Base-by-base conservation (phyloP, 2,329 filamentous ascomycete species). In the Geoglossum cookeanum region DNA sequence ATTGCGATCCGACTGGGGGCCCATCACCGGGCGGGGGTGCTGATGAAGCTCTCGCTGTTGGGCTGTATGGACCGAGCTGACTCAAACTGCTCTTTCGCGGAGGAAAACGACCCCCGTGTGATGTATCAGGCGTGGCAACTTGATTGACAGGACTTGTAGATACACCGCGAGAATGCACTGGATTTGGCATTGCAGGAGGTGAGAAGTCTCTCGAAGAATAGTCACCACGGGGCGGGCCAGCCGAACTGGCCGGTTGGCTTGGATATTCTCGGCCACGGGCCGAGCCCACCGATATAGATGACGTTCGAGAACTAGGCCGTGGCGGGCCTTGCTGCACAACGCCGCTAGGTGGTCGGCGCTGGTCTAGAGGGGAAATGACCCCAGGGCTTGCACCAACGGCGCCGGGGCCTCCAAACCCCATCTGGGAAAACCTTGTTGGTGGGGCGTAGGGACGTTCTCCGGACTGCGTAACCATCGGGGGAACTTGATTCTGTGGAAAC, bases 51-150 rank as follows among this genome's bases (percentile, higher is more conserved):
- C 32, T 44, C 22, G 22, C 22, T 22, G 22, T 22, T 29, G 52
- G 22, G 11, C 15, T 13, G 15, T 9, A 27, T n/a, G 65, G 62
- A 29, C 68, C 69, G 13, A 68, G 68, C 63, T 77, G 75, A 58
- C 74, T 73, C 63, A 83, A 70, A 63, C 80, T 84, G 66, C 78
- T 81, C 66, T 83, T 81, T 39, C 81, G 73, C 7, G 78, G 75
- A 8, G 80, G 80, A 59, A 78, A 81, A 53, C 71, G 72, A 32
- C 32, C 37, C 2, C 9, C 67, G 62, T 33, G 62, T 9, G 64
- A 52, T 7, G 48, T 52, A 33, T 52, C 48, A 7, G 48, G 48
- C 27, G 27, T 57, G 55, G 60, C 60, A 53, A 65, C 63, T 33
- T 63, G 57, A 37, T 51, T 37, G 15, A 30, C 32, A n/a, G 22